Percentiles rank a stretch among this genome's conserved stretches.
These are phyloP conservation scores for Corymbia calophylla DNA, from an alignment of 441 rosid species.

Conservation along the genomic window DNA sequence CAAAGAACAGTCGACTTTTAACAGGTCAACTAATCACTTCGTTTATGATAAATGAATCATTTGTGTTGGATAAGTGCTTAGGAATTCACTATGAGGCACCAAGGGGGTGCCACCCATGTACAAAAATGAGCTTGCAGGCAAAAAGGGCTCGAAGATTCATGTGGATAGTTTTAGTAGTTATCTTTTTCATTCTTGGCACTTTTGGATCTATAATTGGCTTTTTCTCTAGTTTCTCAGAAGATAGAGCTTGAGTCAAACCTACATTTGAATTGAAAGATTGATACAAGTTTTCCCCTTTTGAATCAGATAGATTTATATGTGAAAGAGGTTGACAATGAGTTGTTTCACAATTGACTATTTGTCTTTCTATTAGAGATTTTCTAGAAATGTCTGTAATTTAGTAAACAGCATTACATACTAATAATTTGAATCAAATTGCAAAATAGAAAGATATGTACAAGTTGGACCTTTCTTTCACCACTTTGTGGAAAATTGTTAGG, in stretches of 20 bases:
- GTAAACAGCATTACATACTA: neutral
- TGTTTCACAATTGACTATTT: neutral
- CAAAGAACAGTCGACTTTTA: neutral
- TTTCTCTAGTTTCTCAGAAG: neutral
- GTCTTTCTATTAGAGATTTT: neutral
- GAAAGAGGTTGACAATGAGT: neutral
- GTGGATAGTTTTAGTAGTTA: no score
- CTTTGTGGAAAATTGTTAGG: neutral
- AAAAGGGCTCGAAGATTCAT: neutral
- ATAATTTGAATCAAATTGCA: neutral
- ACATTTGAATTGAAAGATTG: neutral
- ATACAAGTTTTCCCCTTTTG: neutral
- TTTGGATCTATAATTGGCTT: neutral
- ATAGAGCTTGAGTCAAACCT: neutral
- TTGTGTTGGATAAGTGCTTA: neutral
- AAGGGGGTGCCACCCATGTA: neutral
- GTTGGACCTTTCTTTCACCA: neutral
- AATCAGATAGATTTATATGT: neutral
- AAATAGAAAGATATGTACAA: neutral
- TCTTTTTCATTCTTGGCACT: neutral
- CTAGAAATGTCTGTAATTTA: neutral
- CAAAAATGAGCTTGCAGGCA: neutral
- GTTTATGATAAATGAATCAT: neutral
- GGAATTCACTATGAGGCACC: neutral
- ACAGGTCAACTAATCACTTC: neutral